Percentiles rank a stretch among this genome's conserved stretches.
phyloP scores from a whole-genome alignment of 2,329 filamentous ascomycete genomes.

The Triangularia setosa region DNA sequence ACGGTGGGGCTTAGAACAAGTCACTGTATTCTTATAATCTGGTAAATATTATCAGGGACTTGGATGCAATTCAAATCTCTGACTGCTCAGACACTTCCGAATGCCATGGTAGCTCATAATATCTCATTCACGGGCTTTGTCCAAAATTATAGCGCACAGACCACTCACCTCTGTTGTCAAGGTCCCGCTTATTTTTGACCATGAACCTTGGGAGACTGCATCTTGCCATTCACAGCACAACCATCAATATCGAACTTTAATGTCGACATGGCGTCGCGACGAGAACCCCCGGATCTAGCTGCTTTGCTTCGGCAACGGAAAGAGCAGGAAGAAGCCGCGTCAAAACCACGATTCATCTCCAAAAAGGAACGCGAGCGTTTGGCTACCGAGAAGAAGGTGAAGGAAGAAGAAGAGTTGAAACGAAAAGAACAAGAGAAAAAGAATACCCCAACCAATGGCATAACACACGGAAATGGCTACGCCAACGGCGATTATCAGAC shows the following conservation, averaged over 20 bases:
- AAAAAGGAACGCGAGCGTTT: slow-evolving; percentile 78
- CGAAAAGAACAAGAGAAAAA: slow-evolving; percentile 19
- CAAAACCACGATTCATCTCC: slow-evolving; percentile 59
- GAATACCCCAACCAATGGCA: slow-evolving; percentile 25
- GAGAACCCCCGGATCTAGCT: slow-evolving; percentile 28
- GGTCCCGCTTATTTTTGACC: background rate
- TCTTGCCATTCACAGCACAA: background rate
- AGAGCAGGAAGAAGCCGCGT: slow-evolving; percentile 51
- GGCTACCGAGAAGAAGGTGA: slow-evolving; percentile 71
- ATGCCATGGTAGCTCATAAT: no score
- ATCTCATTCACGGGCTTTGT: no score
- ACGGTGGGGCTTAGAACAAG: no score
- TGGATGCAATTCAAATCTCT: no score
- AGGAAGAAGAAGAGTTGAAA: slow-evolving; percentile 54
- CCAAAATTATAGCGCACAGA: background rate
- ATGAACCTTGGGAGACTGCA: background rate
- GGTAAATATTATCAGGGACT: no score
- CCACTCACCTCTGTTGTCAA: background rate
- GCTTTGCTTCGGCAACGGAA: slow-evolving; percentile 69
- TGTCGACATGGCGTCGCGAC: slow-evolving; percentile 18
- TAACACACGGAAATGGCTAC: slow-evolving; percentile 28
- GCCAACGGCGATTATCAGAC: slow-evolving; percentile 20
- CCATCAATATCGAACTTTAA: background rate
- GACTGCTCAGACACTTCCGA: no score
- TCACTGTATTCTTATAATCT: no score